phyloP scores from a whole-genome alignment of 768 basidiomycete species.

The Suillus clintonianus region DNA sequence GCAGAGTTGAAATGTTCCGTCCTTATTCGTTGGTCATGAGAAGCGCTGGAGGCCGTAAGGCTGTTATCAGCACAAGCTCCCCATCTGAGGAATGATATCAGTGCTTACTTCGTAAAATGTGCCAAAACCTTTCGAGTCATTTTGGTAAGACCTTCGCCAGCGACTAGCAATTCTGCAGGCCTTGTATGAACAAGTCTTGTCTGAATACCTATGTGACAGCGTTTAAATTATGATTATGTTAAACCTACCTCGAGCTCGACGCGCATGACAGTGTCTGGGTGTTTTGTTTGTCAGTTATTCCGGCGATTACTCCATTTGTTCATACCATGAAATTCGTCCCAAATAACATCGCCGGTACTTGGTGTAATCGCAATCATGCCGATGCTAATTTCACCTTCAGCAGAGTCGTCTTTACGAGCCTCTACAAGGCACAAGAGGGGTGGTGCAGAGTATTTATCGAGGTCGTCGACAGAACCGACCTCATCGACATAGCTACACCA shows the following conservation, averaged over 20 bases:
- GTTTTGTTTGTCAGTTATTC: constrained; percentile 8
- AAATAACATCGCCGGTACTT: constrained; percentile 89
- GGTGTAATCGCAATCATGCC: constrained; percentile 81
- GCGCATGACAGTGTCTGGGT: constrained; percentile 75
- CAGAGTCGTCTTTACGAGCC: constrained; percentile 13
- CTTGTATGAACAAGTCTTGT: constrained; percentile 84
- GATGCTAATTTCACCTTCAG: constrained; percentile 45
- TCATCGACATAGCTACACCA: constrained; percentile 76
- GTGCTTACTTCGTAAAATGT: constrained; percentile 64
- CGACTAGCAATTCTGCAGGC: constrained; percentile 81
- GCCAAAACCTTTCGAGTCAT: constrained; percentile 75
- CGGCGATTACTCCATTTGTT: neutral
- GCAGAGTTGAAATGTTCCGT: constrained; percentile 58
- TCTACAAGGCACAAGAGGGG: constrained; percentile 79
- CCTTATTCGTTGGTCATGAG: constrained; percentile 49
- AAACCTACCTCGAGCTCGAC: constrained; percentile 79
- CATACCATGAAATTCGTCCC: constrained; percentile 87
- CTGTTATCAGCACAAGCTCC: constrained; percentile 9
- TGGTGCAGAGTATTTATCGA: constrained; percentile 57
- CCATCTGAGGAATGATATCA: neutral
- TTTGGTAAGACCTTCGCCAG: constrained; percentile 57
- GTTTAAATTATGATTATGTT: neutral
- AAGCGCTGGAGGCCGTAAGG: constrained; percentile 35
- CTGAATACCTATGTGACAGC: constrained; percentile 39
- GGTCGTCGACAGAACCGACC: constrained; percentile 66